phyloP scores from a whole-genome alignment of 2,329 filamentous ascomycete species.

The Pseudogymnoascus sp. region DNA sequence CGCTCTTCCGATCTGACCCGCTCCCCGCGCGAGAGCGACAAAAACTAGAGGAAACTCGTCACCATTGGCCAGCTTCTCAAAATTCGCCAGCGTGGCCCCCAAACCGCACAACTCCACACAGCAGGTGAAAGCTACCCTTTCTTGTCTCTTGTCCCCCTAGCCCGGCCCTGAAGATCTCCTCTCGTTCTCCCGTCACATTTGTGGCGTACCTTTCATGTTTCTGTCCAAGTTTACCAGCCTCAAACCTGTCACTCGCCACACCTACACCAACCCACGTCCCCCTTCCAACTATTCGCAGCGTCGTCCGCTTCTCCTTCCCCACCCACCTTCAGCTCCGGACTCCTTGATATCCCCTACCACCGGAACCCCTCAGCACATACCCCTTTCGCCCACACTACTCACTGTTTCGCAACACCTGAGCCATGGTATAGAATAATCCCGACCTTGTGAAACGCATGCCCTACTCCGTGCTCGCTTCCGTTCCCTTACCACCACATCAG shows the following conservation, averaged over 20 bases:
- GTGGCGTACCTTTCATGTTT: background rate
- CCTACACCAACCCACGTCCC: background rate
- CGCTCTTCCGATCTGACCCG: background rate
- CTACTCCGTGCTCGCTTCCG: background rate
- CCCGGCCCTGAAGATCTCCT: background rate
- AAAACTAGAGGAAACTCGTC: background rate
- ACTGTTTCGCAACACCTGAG: background rate
- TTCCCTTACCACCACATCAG: background rate
- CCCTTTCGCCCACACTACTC: background rate
- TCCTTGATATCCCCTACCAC: background rate
- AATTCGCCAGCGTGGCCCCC: background rate
- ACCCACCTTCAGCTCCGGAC: background rate
- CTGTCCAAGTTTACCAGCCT: background rate
- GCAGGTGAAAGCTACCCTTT: background rate
- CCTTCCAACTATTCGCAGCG: background rate
- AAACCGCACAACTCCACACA: background rate
- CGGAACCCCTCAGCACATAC: background rate
- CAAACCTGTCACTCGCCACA: slow-evolving; percentile 1
- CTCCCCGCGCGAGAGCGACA: background rate
- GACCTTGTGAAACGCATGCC: background rate
- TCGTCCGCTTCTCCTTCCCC: background rate
- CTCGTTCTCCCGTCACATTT: background rate
- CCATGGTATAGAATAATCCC: background rate
- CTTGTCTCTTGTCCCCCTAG: background rate
- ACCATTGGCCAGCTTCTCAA: background rate